Percentiles rank a stretch among this genome's conserved stretches.
phyloP scores from a whole-genome alignment of 2,329 filamentous ascomycete genomes.

The Aspergillus sp. region DNA sequence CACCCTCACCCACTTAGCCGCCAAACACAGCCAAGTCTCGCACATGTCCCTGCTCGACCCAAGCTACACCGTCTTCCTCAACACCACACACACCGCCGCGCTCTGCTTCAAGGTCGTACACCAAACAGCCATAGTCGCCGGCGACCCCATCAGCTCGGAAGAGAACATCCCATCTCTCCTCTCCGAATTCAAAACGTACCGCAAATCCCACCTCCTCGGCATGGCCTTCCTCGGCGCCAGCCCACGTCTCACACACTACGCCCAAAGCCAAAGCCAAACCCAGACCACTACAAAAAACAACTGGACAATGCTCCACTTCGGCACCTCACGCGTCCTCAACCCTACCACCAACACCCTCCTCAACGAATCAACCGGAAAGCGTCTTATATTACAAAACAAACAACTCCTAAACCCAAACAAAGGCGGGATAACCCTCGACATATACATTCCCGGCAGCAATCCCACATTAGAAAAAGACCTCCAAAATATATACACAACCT shows the following conservation, averaged over 20 bases:
- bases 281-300: constrained; percentile 3
- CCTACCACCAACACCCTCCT: constrained; percentile 44
- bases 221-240: constrained; percentile 43
- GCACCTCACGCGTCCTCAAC: constrained; percentile 43
- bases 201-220: constrained; percentile 32
- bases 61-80: constrained; percentile 46
- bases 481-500: constrained; percentile 39
- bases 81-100: constrained; percentile 34
- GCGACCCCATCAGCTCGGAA: constrained; percentile 41
- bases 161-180: constrained; percentile 30
- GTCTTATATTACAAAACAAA: constrained; percentile 39
- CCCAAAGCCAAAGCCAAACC: constrained; percentile 8
- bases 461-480: constrained; percentile 34
- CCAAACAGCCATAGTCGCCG: constrained; percentile 41
- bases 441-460: constrained; percentile 39
- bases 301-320: constrained; percentile 43
- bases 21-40: constrained; percentile 40
- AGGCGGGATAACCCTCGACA: constrained; percentile 35
- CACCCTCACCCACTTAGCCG: constrained; percentile 24
- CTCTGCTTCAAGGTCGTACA: constrained; percentile 44
- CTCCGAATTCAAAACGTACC: constrained; percentile 38
- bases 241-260: constrained; percentile 34
- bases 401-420: constrained; percentile 40
- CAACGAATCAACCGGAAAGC: constrained; percentile 37
- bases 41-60: constrained; percentile 49